Conservation (phyloP, 441 rosid genomes). For the Adansonia grandidieri region DNA sequence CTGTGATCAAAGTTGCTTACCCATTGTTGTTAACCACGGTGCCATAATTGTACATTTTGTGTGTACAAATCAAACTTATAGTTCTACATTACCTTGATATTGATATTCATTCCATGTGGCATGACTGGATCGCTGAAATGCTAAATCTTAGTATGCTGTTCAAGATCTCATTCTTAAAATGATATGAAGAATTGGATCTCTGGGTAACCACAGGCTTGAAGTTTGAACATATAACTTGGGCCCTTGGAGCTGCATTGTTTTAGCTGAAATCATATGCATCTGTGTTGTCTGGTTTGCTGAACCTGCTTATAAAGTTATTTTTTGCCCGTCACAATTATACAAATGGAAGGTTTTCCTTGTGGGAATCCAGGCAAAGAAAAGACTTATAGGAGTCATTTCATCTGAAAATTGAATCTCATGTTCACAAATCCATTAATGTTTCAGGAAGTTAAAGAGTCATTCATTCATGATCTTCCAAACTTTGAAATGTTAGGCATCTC, state of each 20-base stretch:
- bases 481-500: too few species aligned
- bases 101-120: background rate
- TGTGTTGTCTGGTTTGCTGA: background rate
- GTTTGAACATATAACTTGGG: background rate
- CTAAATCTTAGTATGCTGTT: background rate
- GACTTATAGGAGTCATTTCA: background rate
- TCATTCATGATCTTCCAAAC: too few species aligned
- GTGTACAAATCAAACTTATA: constrained; percentile 24
- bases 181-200: background rate
- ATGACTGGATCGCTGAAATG: background rate
- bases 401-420: too few species aligned
- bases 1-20: constrained; percentile 20
- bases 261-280: background rate
- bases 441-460: too few species aligned
- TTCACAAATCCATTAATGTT: too few species aligned
- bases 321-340: background rate
- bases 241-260: background rate
- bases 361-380: background rate
- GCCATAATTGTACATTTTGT: constrained; percentile 36
- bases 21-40: constrained; percentile 24
- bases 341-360: background rate
- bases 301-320: background rate
- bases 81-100: background rate
- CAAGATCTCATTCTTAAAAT: constrained; percentile 1
- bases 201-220: background rate